A percentile compares a stretch with the other conserved stretches of the same genome.
Evolutionary conservation across 2,329 filamentous ascomycete genomes (phyloP).

Genomic region (Paracorniculantispora psalliotae): DNA sequence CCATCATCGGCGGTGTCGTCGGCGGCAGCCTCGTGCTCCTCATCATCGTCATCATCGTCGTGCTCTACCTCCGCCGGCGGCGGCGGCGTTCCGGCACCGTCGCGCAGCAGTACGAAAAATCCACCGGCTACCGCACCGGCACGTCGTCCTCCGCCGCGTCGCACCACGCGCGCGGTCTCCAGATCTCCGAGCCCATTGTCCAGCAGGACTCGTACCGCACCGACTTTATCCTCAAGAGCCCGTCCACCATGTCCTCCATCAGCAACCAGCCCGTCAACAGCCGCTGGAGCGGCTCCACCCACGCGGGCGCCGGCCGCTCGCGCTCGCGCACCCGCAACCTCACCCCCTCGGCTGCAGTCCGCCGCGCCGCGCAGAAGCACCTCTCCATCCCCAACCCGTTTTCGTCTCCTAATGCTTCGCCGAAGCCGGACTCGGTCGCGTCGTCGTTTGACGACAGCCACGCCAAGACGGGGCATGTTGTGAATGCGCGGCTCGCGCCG

Average conservation of each 20-base stretch:
- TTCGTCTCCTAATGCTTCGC: conserved; percentile 26
- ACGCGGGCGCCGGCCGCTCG: neutral
- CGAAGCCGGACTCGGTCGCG: conserved; percentile 12
- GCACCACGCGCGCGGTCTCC: conserved; percentile 24
- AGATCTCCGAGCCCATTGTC: conserved; percentile 54
- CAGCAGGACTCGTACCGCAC: conserved; percentile 39
- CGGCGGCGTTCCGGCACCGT: conserved; percentile 19
- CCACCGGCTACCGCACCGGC: conserved; percentile 12
- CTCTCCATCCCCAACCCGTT: conserved; percentile 34
- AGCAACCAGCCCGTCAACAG: conserved; percentile 15
- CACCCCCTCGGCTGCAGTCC: conserved; percentile 11
- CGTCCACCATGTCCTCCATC: conserved; percentile 16
- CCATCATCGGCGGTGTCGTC: conserved; percentile 13
- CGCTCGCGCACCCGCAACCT: neutral
- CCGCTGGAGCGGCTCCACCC: conserved; percentile 14
- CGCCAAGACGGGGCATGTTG: conserved; percentile 10
- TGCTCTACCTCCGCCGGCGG: conserved; percentile 18
- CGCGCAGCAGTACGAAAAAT: conserved; percentile 18
- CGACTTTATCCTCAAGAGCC: conserved; percentile 47
- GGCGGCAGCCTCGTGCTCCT: conserved; percentile 9
- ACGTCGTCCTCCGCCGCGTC: conserved; percentile 17
- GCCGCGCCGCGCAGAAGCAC: conserved; percentile 11
- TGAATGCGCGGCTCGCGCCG: conserved; percentile 12
- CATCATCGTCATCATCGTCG: conserved; percentile 11
- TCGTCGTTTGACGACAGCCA: neutral